A percentile compares a stretch with the other conserved stretches of the same genome.
Evolutionary conservation across 805 yeast species (phyloP).

Genomic region (Candida hispaniensis): DNA sequence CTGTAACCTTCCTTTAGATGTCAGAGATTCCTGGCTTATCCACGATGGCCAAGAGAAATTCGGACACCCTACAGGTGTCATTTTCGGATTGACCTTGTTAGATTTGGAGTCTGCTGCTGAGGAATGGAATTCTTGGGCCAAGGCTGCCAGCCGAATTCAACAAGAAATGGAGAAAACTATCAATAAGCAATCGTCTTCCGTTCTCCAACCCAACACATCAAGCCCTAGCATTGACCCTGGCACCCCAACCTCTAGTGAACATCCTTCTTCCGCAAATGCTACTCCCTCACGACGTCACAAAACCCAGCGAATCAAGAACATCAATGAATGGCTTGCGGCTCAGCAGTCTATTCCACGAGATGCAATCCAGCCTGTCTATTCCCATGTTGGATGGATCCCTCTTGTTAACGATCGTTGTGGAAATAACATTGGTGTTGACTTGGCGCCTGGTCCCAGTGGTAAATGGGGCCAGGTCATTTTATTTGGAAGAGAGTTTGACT

Average conservation of each 20-base stretch:
- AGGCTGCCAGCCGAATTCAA: constrained; percentile 28
- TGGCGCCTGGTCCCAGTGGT: constrained; percentile 71
- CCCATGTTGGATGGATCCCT: constrained; percentile 91
- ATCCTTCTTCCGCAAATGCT: constrained; percentile 20
- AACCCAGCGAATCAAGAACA: constrained; percentile 18
- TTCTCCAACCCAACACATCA: constrained; percentile 11
- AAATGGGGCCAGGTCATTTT: constrained; percentile 83
- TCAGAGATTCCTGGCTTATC: constrained; percentile 62
- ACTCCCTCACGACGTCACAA: constrained; percentile 17
- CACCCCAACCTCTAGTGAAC: constrained; percentile 1
- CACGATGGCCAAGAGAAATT: constrained; percentile 88
- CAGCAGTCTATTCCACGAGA: constrained; percentile 72
- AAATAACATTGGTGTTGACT: constrained; percentile 82
- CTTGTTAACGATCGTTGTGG: constrained; percentile 80
- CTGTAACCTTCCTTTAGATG: constrained; percentile 65
- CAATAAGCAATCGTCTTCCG: constrained; percentile 17
- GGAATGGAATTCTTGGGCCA: constrained; percentile 78
- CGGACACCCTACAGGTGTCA: constrained; percentile 64
- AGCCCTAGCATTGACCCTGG: constrained; percentile 3
- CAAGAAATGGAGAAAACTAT: constrained; percentile 15
- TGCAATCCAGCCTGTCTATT: constrained; percentile 61
- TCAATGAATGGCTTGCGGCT: constrained; percentile 30
- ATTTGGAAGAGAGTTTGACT: constrained; percentile 90
- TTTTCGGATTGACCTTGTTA: constrained; percentile 72
- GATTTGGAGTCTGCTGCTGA: constrained; percentile 70